Evolutionary conservation across 208 protist genomes (phyloP).

Genomic region (Crithidia mellificae): DNA sequence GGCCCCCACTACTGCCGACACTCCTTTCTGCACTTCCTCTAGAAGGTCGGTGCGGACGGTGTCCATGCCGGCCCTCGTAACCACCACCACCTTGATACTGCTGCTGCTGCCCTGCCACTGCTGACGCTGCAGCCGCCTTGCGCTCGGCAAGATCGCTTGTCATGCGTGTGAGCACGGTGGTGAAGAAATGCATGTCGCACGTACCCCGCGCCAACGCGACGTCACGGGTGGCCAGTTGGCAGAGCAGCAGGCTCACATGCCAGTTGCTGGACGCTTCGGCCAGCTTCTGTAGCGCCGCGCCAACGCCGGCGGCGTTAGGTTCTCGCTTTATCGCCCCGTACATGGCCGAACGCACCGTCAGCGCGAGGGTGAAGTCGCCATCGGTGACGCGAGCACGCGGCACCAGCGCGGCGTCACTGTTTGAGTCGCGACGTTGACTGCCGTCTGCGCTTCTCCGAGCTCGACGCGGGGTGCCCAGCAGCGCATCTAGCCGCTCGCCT

Average conservation of each 20-base stretch:
- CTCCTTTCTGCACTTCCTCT: too few species aligned
- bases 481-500: conserved; percentile 29
- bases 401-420: neutral
- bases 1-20: too few species aligned
- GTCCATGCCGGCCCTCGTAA: too few species aligned
- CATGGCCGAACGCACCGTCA: conserved; percentile 15
- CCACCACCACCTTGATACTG: too few species aligned
- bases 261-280: conserved; percentile 17
- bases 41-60: too few species aligned
- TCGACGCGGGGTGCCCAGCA: conserved; percentile 4
- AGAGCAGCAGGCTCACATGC: conserved; percentile 28
- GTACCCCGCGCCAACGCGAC: conserved; percentile 24
- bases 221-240: conserved; percentile 20
- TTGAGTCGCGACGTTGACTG: neutral
- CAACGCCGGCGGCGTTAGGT: neutral
- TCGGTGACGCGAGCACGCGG: neutral
- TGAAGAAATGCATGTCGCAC: conserved; percentile 27
- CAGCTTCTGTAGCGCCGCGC: conserved; percentile 19
- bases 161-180: conserved; percentile 20
- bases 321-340: conserved; percentile 10
- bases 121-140: neutral
- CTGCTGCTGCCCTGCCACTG: neutral
- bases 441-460: neutral
- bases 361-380: conserved; percentile 12
- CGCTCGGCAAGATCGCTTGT: conserved; percentile 13